A percentile compares a stretch with the other conserved stretches of the same genome.
Evolutionary conservation across 75 land plant species (phyloP).

Genomic region (Sequoiadendron giganteum): DNA sequence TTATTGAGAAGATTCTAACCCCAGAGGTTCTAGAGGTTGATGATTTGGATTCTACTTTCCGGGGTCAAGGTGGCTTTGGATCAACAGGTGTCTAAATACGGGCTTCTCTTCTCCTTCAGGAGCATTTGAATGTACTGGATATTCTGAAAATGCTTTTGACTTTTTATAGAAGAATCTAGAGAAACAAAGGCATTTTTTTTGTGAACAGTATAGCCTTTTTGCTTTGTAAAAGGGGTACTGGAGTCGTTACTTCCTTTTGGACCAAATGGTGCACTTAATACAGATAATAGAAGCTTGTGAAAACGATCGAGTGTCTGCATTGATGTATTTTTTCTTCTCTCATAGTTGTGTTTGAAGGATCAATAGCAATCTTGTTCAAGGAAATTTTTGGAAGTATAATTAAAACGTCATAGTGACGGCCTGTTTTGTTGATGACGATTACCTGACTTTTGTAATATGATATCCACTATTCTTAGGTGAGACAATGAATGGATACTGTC

Average conservation of each 20-base stretch:
- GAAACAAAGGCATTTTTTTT: too few relatives aligned
- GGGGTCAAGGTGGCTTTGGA: conserved; percentile 89
- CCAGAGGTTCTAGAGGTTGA: conserved; percentile 77
- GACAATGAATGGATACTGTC: too few relatives aligned
- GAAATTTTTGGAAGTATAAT: too few relatives aligned
- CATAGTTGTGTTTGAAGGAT: background rate
- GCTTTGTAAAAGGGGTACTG: too few relatives aligned
- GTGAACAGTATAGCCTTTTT: too few relatives aligned
- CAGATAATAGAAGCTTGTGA: background rate
- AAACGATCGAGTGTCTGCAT: background rate
- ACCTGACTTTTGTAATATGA: too few relatives aligned
- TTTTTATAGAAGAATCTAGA: too few relatives aligned
- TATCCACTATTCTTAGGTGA: background rate
- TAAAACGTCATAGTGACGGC: background rate
- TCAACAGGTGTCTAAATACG: conserved; percentile 72
- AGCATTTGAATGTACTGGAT: background rate
- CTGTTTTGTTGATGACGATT: background rate
- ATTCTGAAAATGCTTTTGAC: background rate
- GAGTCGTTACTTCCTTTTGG: background rate
- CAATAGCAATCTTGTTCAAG: background rate
- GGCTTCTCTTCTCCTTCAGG: background rate
- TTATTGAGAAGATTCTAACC: conserved; percentile 79
- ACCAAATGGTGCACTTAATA: background rate
- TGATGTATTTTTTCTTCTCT: background rate
- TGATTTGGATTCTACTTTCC: conserved; percentile 67